Evolutionary conservation across 2,329 filamentous ascomycete species (phyloP).

Genomic region (Alternaria hordeiaustralica): DNA sequence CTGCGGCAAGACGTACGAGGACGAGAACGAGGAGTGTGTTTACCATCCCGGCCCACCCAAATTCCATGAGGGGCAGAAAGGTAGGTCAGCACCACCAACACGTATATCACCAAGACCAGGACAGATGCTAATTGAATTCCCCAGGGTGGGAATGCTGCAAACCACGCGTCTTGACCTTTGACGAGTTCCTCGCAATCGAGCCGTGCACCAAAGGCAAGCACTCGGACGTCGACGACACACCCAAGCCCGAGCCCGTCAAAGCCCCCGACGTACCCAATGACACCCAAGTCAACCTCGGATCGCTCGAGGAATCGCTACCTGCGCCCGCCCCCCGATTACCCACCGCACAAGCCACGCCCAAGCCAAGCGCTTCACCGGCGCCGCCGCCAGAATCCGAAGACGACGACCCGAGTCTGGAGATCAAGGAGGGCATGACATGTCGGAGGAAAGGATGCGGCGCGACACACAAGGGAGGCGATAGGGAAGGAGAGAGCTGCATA

Average conservation of each 20-base stretch:
- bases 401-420: conserved; percentile 77
- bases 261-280: conserved; percentile 54
- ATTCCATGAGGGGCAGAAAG: conserved; percentile 99
- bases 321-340: conserved; percentile 43
- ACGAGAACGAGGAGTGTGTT: conserved; percentile 80
- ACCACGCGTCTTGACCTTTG: conserved; percentile 92
- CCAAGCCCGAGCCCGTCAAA: conserved; percentile 57
- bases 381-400: conserved; percentile 70
- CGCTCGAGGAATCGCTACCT: conserved; percentile 38
- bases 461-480: conserved; percentile 62
- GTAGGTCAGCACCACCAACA: conserved; percentile 54
- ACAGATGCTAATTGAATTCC: conserved; percentile 4
- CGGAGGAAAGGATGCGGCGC: conserved; percentile 76
- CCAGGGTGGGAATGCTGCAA: conserved; percentile 99
- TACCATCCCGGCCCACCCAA: conserved; percentile 91
- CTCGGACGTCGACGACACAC: conserved; percentile 80
- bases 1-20: conserved; percentile 86
- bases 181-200: conserved; percentile 92
- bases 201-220: conserved; percentile 94
- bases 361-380: conserved; percentile 33
- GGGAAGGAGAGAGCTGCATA: conserved; percentile 76
- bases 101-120: not conserved
- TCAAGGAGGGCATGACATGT: conserved; percentile 77
- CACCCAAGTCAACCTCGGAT: conserved; percentile 41
- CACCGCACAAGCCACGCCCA: conserved; percentile 35